Evolutionary conservation across 2,329 filamentous ascomycete genomes (phyloP).

Genomic region (Alternaria infectoria): DNA sequence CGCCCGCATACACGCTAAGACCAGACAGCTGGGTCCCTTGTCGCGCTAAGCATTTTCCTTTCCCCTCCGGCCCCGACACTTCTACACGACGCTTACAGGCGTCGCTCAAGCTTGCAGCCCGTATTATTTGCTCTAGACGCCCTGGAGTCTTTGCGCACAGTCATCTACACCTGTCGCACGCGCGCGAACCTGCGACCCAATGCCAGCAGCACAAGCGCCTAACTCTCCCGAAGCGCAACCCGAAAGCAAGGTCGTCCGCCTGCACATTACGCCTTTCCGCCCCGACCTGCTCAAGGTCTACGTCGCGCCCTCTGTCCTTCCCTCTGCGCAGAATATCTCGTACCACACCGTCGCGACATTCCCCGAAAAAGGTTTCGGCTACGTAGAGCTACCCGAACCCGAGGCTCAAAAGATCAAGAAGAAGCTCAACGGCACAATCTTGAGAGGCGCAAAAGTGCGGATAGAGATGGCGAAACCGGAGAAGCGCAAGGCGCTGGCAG

Average conservation of each 20-base stretch:
- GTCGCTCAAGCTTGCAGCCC: slow-evolving; percentile 10
- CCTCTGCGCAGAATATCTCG: slow-evolving; percentile 79
- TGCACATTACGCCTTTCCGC: slow-evolving; percentile 90
- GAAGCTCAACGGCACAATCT: slow-evolving; percentile 84
- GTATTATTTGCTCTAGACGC: background rate
- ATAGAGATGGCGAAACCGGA: slow-evolving; percentile 80
- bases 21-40: slow-evolving; percentile 20
- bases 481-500: slow-evolving; percentile 54
- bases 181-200: slow-evolving; percentile 32
- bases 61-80: slow-evolving; percentile 22
- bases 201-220: slow-evolving; percentile 42
- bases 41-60: slow-evolving; percentile 45
- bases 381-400: slow-evolving; percentile 77
- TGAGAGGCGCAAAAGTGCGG: slow-evolving; percentile 84
- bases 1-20: slow-evolving; percentile 21
- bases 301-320: slow-evolving; percentile 70
- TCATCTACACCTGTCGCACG: slow-evolving; percentile 16
- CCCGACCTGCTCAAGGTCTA: slow-evolving; percentile 74
- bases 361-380: slow-evolving; percentile 89
- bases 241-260: slow-evolving; percentile 54
- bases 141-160: slow-evolving; percentile 2
- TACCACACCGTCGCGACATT: slow-evolving; percentile 87
- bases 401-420: slow-evolving; percentile 91
- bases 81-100: slow-evolving; percentile 21
- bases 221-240: slow-evolving; percentile 21